Conservation (phyloP, 2,329 filamentous ascomycete genomes). For the Exophiala mesophila region DNA sequence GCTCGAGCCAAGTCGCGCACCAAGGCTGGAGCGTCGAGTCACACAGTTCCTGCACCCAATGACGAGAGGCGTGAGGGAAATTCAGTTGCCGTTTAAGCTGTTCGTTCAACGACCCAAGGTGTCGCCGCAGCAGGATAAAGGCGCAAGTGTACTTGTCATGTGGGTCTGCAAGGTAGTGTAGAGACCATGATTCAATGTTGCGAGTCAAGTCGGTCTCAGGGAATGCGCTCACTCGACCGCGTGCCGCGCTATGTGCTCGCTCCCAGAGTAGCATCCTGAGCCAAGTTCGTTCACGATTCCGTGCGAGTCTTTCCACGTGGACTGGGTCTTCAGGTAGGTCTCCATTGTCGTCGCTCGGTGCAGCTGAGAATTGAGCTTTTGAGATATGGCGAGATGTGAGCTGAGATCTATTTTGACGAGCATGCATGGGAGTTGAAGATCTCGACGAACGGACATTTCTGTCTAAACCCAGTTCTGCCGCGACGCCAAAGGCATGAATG, state of each 20-base stretch:
- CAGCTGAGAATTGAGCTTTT: too few species aligned
- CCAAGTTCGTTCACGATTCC: conserved; percentile 32
- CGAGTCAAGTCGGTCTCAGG: conserved; percentile 29
- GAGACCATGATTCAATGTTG: conserved; percentile 29
- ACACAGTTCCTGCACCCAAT: conserved; percentile 29
- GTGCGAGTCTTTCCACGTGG: conserved; percentile 18
- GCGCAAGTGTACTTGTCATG: conserved; percentile 31
- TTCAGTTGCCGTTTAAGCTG: conserved; percentile 19
- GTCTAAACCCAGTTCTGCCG: conserved; percentile 29
- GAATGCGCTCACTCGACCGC: conserved; percentile 28
- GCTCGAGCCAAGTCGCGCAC: conserved; percentile 26
- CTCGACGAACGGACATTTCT: too few species aligned
- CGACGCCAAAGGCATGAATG: conserved; percentile 30
- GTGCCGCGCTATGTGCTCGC: conserved; percentile 30
- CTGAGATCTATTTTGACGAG: background rate
- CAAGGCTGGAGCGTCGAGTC: conserved; percentile 26
- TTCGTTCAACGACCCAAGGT: conserved; percentile 22
- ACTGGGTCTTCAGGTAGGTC: conserved; percentile 1
- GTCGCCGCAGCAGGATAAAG: conserved; percentile 28
- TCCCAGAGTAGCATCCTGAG: conserved; percentile 32
- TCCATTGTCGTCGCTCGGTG: background rate
- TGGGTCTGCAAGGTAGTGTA: conserved; percentile 28
- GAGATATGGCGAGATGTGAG: background rate
- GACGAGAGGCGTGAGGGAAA: conserved; percentile 17
- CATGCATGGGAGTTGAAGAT: too few species aligned